Percentiles rank a stretch among this genome's conserved stretches.
Conservation (phyloP, 2,329 filamentous ascomycete genomes). For the Ceratocystis alfenasii region DNA sequence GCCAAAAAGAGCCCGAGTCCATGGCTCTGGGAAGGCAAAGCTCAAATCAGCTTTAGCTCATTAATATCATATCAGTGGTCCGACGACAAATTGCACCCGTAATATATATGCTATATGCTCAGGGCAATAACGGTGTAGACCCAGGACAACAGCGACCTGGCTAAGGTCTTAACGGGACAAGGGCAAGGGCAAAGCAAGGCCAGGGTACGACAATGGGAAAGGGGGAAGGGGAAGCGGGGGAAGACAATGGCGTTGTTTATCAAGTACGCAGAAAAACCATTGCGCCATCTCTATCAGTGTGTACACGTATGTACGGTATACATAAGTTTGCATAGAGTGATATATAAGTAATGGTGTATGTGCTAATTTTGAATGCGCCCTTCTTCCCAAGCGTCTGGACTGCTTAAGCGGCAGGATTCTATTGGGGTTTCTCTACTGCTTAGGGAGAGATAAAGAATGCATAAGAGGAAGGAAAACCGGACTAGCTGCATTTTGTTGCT, state of each 20-base stretch:
- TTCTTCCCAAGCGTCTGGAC: background rate
- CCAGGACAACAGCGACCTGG: too few relatives aligned
- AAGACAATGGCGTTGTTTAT: conserved; percentile 1
- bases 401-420: background rate
- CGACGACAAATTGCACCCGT: too few relatives aligned
- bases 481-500: background rate
- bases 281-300: too few relatives aligned
- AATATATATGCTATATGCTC: too few relatives aligned
- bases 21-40: background rate
- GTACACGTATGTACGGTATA: too few relatives aligned
- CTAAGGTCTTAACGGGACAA: too few relatives aligned
- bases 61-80: background rate
- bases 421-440: too few relatives aligned
- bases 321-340: too few relatives aligned
- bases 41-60: conserved; percentile 4
- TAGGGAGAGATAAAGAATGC: background rate
- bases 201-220: background rate
- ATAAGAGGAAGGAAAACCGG: background rate
- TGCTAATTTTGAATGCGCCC: too few relatives aligned
- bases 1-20: background rate
- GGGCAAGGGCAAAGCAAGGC: background rate
- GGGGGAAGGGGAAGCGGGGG: background rate
- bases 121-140: too few relatives aligned
- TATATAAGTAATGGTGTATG: too few relatives aligned
- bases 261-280: too few relatives aligned